These are phyloP conservation scores for Fragilaria radians DNA, from an alignment of 108 stramenopile species.

Conservation along the genomic window DNA sequence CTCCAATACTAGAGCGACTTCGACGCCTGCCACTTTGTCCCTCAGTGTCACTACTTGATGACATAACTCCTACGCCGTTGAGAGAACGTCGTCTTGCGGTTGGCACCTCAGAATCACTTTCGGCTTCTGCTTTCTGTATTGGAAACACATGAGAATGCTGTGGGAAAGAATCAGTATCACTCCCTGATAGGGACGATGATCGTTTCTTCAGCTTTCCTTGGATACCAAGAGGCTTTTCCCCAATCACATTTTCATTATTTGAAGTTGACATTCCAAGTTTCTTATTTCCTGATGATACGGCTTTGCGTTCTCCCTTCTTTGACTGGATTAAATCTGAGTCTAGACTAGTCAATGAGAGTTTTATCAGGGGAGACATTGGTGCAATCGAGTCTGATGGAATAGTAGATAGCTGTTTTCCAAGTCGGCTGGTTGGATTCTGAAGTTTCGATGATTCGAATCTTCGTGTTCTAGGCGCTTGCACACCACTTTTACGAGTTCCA, in stretches of 20 bases:
- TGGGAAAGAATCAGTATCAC: background rate
- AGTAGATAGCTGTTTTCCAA: slow-evolving; percentile 48
- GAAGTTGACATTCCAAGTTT: background rate
- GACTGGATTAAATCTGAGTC: slow-evolving; percentile 12
- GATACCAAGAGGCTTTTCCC: no score
- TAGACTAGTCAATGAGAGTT: slow-evolving; percentile 21
- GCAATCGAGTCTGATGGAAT: slow-evolving; percentile 50
- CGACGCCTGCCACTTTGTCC: background rate
- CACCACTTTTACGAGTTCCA: slow-evolving; percentile 11
- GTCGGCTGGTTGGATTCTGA: slow-evolving; percentile 33
- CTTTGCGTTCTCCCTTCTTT: background rate
- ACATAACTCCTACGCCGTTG: background rate
- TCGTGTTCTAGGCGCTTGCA: background rate
- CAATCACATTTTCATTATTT: background rate
- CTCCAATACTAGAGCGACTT: background rate
- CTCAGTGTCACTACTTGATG: background rate
- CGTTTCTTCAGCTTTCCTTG: background rate
- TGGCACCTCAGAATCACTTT: background rate
- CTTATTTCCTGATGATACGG: background rate
- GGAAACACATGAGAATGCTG: background rate
- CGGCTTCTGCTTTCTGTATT: background rate
- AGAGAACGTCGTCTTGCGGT: background rate
- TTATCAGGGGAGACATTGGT: slow-evolving; percentile 44
- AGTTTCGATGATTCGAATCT: slow-evolving; percentile 16
- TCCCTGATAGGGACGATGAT: background rate